Conservation (phyloP, 345 rosid genomes). For the Chamaenerion angustifolium region DNA sequence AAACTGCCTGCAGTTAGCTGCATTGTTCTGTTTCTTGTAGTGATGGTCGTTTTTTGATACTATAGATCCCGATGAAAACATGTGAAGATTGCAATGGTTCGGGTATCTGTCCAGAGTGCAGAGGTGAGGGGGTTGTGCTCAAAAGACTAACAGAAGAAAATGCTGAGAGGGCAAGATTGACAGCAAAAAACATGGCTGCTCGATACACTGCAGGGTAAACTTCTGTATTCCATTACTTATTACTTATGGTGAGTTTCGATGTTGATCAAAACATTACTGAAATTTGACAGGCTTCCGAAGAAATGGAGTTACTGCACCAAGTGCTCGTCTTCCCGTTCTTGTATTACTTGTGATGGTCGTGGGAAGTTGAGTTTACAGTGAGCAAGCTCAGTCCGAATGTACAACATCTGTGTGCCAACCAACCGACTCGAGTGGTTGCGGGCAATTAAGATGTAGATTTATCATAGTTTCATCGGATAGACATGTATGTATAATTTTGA, state of each 20-base stretch:
- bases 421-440: too few relatives aligned
- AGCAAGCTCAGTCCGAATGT: too few relatives aligned
- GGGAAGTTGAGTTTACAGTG: constrained; percentile 53
- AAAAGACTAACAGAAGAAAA: constrained; percentile 58
- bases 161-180: constrained; percentile 67
- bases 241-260: not conserved
- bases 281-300: constrained; percentile 68
- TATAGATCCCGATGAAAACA: constrained; percentile 43
- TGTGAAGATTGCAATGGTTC: constrained; percentile 74
- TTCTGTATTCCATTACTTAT: too few relatives aligned
- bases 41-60: constrained; percentile 2
- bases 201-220: constrained; percentile 88
- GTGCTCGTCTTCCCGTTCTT: constrained; percentile 74
- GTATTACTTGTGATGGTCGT: constrained; percentile 57
- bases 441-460: too few relatives aligned
- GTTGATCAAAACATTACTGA: not conserved
- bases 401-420: too few relatives aligned
- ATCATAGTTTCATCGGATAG: too few relatives aligned
- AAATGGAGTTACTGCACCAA: constrained; percentile 97
- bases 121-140: constrained; percentile 78
- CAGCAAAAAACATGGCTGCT: constrained; percentile 72
- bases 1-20: too few relatives aligned
- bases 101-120: constrained; percentile 81
- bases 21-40: not conserved
- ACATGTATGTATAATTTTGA: too few relatives aligned